phyloP scores from a whole-genome alignment of 139 green algal species.

The Ettlia oleoabundans region DNA sequence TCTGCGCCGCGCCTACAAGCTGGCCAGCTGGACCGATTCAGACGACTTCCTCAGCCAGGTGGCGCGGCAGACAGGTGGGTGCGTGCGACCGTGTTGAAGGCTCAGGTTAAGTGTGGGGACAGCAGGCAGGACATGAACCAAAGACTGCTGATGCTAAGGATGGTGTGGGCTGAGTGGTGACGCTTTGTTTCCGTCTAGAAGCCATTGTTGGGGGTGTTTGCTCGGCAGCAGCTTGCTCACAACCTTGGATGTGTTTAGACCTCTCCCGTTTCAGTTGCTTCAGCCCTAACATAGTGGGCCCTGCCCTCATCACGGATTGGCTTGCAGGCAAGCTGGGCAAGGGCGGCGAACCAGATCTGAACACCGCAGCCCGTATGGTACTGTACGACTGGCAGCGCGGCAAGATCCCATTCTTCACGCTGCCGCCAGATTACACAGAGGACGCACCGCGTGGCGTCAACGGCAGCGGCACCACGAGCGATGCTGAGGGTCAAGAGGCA shows the following conservation, averaged over 20 bases:
- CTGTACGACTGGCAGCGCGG: conserved; percentile 98
- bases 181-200: too few relatives aligned
- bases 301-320: too few relatives aligned
- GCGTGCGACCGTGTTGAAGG: too few relatives aligned
- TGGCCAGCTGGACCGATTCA: conserved; percentile 81
- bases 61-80: conserved; percentile 59
- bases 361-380: conserved; percentile 95
- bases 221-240: too few relatives aligned
- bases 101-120: too few relatives aligned
- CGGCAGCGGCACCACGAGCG: conserved; percentile 4
- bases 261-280: too few relatives aligned
- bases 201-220: too few relatives aligned
- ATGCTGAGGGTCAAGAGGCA: neutral
- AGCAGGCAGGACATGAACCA: too few relatives aligned
- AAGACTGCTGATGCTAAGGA: too few relatives aligned
- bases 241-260: too few relatives aligned
- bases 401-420: conserved; percentile 96
- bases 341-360: conserved; percentile 94
- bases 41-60: conserved; percentile 96
- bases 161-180: too few relatives aligned
- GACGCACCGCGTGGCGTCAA: neutral
- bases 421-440: conserved; percentile 79
- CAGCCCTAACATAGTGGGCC: too few relatives aligned
- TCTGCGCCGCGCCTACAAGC: conserved; percentile 86
- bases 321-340: conserved; percentile 73